Conservation (phyloP, 352 stramenopile species). For the Blastocystis sp. region DNA sequence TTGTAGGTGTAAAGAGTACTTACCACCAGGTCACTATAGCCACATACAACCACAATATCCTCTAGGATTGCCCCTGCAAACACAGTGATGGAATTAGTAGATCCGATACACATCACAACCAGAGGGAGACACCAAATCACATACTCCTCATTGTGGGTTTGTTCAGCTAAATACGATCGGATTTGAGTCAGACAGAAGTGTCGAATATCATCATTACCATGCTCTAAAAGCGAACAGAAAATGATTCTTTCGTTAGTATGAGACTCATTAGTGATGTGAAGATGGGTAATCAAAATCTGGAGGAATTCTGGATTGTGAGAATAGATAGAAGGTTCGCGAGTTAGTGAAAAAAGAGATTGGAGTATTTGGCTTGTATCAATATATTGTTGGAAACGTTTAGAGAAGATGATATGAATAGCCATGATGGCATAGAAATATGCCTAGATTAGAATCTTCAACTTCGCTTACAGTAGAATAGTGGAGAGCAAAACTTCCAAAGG, state of each 20-base stretch:
- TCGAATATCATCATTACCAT: conserved; percentile 7
- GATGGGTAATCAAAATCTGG: background rate
- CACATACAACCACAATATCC: background rate
- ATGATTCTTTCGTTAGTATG: background rate
- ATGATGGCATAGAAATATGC: conserved; percentile 42
- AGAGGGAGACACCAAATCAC: conserved; percentile 47
- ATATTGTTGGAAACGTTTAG: background rate
- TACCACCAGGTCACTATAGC: background rate
- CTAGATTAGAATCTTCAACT: background rate
- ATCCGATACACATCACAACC: background rate
- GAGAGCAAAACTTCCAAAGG: background rate
- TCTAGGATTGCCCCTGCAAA: conserved; percentile 3
- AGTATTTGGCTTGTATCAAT: background rate
- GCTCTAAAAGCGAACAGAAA: conserved; percentile 3
- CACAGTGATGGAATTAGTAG: background rate
- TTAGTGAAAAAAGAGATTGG: background rate
- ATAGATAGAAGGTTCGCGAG: background rate
- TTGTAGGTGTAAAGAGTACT: background rate
- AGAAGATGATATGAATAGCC: conserved; percentile 21
- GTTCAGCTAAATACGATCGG: background rate
- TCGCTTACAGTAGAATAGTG: conserved; percentile 18
- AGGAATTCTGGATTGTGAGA: conserved; percentile 38
- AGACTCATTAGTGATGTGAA: conserved; percentile 12
- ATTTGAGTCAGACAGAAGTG: conserved; percentile 29
- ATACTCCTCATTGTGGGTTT: conserved; percentile 40